A percentile compares a stretch with the other conserved stretches of the same genome.
phyloP scores from a whole-genome alignment of 176 grass and related monocot species.

The Alloteropsis semialata region DNA sequence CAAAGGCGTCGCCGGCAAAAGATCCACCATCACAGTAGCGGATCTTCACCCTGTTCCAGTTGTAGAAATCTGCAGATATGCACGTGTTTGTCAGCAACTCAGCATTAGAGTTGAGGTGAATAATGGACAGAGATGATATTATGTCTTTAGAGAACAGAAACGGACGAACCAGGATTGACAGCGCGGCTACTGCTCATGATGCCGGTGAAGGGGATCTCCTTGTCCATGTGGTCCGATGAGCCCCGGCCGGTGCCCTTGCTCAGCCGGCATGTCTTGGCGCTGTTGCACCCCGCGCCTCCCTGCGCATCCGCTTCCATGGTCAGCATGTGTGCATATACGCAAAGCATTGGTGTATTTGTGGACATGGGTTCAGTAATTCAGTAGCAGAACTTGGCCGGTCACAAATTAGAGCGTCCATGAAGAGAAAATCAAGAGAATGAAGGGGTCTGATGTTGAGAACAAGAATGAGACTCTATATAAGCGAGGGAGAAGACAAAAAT shows the following conservation, averaged over 20 bases:
- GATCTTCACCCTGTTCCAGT: conserved; percentile 80
- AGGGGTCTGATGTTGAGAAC: too few species aligned
- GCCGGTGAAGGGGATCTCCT: conserved; percentile 49
- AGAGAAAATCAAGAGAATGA: too few species aligned
- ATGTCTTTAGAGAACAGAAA: neutral
- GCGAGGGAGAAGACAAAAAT: too few species aligned
- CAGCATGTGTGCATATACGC: neutral
- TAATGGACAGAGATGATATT: neutral
- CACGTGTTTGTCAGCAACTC: too few species aligned
- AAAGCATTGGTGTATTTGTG: too few species aligned
- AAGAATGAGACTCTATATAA: too few species aligned
- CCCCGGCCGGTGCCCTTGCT: conserved; percentile 43
- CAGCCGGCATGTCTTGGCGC: conserved; percentile 41
- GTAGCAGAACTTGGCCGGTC: too few species aligned
- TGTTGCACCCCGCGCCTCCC: conserved; percentile 82
- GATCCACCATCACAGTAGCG: conserved; percentile 84
- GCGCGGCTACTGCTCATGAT: conserved; percentile 54
- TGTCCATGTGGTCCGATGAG: conserved; percentile 69
- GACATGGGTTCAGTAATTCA: neutral
- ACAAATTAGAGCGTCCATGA: neutral
- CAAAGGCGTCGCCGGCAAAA: conserved; percentile 66
- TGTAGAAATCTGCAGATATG: conserved; percentile 65
- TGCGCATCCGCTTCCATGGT: neutral
- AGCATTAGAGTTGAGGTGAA: neutral
- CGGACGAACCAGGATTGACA: conserved; percentile 55